Evolutionary conservation across 805 yeast species (phyloP), one percentile per base, ranked within the genome.

Genomic region (Ogataea minuta): DNA sequence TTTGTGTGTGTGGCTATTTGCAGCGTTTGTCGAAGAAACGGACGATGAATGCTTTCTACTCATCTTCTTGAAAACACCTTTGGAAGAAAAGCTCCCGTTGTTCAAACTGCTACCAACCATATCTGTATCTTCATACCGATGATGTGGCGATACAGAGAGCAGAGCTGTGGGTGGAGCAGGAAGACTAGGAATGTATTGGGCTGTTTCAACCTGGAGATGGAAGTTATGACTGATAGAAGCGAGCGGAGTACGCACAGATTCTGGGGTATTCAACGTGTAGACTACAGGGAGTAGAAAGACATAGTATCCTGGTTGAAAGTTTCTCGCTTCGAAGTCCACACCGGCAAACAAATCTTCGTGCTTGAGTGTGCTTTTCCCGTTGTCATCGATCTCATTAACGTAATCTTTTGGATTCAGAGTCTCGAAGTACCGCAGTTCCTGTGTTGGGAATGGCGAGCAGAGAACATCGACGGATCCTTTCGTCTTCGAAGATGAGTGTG

Each of bases 281-380:
- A 76, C 59, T 0, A 79, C 64, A 0, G 93, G 91, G 5, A 84
- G 57, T 13, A 81, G 56, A 52, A 81, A 84, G 2, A 84, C 72
- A 53, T 84, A 84, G 48, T 80, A 74, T 15, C 95, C 95, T 1
- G 90, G 77, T 46, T 72, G 72, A 46, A 63, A 66, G 11, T 53
- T 46, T 15, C 47, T 45, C 5, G 44, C 15, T 12, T 46, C 46
- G 6, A 28, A 28, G 9, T 31, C 21, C 17, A 29, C 36, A 7
- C 36, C 31, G n/a, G 39, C 27, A 28, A 60, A 55, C 19, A 56
- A 32, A 32, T 43, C 34, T 35, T 34, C 57, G n/a, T 30, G 40
- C 21, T 32, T 40, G n/a, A 36, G 32, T 19, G 21, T 15, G 20
- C 45, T 53, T 23, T 41, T 50, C 11, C 50, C 53, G 12, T 39